Evolutionary conservation across 257 asterid genomes (phyloP), one percentile per base, ranked within the genome.

Genomic region (Lantana camara): DNA sequence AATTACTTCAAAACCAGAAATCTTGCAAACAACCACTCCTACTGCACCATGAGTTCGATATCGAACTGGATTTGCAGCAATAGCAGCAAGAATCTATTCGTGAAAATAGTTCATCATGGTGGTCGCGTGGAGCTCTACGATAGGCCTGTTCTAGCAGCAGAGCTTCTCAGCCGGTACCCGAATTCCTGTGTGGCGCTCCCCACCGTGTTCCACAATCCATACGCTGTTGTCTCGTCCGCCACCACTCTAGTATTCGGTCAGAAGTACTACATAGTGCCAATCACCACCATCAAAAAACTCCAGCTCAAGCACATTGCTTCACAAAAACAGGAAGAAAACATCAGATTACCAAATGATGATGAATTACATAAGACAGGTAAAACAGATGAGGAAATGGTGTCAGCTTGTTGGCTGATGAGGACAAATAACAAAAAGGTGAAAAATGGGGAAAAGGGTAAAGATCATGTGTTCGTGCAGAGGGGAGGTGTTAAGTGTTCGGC

Each of bases 71-170:
- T 87, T 19, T 80, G 86, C 35, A 69, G 48, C 13, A 71, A 59
- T 2, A 84, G 29, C 71, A 73, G 65, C 46, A 77, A 77, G 35
- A 77, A 55, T n/a, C 44, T 79, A 75, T 73, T 79, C 23, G 84
- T 85, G 17, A 85, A 74, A 72, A 79, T 85, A 40, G 81, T 85
- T 34, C 83, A 82, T 71, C 87, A 81, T 2, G 88, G 93, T 0
- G 93, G 93, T 15, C 86, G 60, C 17, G 81, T 82, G 0, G 95
- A 87, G 62, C 77, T 87, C 42, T 80, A 79, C 42, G 95, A 85
- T 73, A 63, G 80, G 46, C 85, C 88, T 0, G 30, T 87, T 23
- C 38, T 60, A 37, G 90, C 87, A 0, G 57, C 79, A 1, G 93
- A 85, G 22, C 40, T 85, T 19, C 75, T 87, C 45, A 40, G 6